phyloP scores from a whole-genome alignment of 768 basidiomycete species.

The Strobilomyces confusus region DNA sequence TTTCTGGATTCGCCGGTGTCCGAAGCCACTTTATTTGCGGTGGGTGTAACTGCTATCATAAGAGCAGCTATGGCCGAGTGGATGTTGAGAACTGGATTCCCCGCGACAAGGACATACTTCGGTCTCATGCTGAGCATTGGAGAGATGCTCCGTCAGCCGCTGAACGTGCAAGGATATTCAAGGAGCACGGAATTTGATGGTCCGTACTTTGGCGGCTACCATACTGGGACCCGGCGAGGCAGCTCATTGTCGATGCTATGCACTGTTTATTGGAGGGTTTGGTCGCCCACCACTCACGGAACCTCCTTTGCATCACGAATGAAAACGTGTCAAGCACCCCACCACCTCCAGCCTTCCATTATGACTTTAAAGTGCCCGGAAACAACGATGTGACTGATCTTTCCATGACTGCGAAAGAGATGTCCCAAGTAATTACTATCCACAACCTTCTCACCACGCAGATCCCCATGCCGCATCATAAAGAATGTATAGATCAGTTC shows the following conservation, averaged over 20 bases:
- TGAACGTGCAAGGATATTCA: neutral
- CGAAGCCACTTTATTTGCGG: constrained; percentile 29
- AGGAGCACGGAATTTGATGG: neutral
- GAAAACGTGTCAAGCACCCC: neutral
- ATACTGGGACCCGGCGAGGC: neutral
- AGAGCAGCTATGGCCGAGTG: neutral
- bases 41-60: constrained; percentile 27
- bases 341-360: neutral
- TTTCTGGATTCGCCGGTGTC: constrained; percentile 10
- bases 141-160: neutral
- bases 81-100: constrained; percentile 18
- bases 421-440: neutral
- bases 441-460: neutral
- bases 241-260: neutral
- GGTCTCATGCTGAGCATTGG: neutral
- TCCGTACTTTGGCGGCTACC: neutral
- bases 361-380: neutral
- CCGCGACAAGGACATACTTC: neutral
- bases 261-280: neutral
- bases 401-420: neutral
- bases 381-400: neutral
- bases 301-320: neutral
- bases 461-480: neutral
- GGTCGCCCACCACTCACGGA: neutral
- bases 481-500: accelerated